Percentiles rank a stretch among this genome's conserved stretches.
phyloP scores from a whole-genome alignment of 2,329 filamentous ascomycete species.

The Cladobotryum protrusum region DNA sequence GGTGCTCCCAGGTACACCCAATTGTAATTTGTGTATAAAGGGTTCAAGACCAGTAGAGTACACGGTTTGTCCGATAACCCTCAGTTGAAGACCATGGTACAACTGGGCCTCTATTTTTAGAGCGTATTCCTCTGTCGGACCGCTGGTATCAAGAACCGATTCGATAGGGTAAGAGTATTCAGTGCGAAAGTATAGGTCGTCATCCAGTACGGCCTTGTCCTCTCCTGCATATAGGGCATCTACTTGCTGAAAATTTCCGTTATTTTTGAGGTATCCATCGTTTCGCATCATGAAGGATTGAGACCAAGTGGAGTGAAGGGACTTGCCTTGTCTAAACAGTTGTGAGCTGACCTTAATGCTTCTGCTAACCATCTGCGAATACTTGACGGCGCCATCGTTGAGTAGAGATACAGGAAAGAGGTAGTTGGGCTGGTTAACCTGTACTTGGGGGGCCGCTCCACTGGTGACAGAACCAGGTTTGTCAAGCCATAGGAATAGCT shows the following conservation, averaged over 20 bases:
- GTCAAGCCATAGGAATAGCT: constrained; percentile 73
- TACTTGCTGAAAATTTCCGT: constrained; percentile 34
- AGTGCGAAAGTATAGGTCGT: background rate
- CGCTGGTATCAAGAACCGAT: background rate
- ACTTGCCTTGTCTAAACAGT: constrained; percentile 34
- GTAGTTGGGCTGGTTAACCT: background rate
- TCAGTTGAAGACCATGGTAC: constrained; percentile 35
- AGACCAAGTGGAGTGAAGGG: constrained; percentile 32
- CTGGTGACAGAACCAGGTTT: constrained; percentile 41
- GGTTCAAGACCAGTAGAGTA: constrained; percentile 57
- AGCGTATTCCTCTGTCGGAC: constrained; percentile 5
- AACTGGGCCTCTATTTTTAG: constrained; percentile 26
- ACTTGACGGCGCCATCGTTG: constrained; percentile 17
- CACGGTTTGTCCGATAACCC: constrained; percentile 33
- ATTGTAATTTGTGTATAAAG: constrained; percentile 33
- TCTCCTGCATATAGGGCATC: constrained; percentile 14
- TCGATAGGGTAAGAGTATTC: constrained; percentile 14
- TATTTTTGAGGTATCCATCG: constrained; percentile 39
- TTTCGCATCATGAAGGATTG: constrained; percentile 52
- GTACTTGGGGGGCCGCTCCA: background rate
- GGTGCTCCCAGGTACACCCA: constrained; percentile 17
- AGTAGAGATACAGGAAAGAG: background rate
- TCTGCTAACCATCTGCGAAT: constrained; percentile 46
- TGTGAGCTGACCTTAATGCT: constrained; percentile 53
- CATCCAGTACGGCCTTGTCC: constrained; percentile 7